Evolutionary conservation across 176 grass and related monocot genomes (phyloP).

Genomic region (Melocanna baccifera): DNA sequence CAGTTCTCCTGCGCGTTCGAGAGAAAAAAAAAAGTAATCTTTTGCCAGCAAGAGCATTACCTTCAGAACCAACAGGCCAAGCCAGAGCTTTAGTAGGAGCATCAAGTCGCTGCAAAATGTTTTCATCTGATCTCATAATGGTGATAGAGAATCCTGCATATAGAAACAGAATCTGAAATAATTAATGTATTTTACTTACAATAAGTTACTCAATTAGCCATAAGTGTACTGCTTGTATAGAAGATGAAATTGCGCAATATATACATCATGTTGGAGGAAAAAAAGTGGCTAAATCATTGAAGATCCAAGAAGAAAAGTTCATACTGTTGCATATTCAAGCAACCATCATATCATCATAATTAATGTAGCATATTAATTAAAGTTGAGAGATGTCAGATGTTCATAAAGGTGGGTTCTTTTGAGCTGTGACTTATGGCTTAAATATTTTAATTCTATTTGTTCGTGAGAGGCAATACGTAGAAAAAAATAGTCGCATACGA

Average conservation of each 20-base stretch:
- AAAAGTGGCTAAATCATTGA: not conserved
- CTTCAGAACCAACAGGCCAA: slow-evolving; percentile 98
- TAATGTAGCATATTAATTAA: not conserved
- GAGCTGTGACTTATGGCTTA: too few species aligned
- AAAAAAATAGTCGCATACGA: too few species aligned
- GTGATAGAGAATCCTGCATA: slow-evolving; percentile 90
- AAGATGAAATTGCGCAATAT: not conserved
- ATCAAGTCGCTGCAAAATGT: slow-evolving; percentile 81
- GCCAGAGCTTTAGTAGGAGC: slow-evolving; percentile 84
- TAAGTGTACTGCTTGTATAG: not conserved
- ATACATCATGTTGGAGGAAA: not conserved
- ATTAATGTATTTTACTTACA: not conserved
- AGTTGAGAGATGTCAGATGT: too few species aligned
- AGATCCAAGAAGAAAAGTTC: not conserved
- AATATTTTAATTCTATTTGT: too few species aligned
- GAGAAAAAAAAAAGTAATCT: too few species aligned
- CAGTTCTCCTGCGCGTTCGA: too few species aligned
- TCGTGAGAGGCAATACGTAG: too few species aligned
- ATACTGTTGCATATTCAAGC: not conserved
- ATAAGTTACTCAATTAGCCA: slow-evolving; percentile 23
- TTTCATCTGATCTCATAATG: slow-evolving; percentile 79
- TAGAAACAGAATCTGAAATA: slow-evolving; percentile 14
- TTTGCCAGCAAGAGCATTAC: slow-evolving; percentile 33
- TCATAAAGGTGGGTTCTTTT: too few species aligned
- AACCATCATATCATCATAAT: not conserved